These are phyloP conservation scores for Mucor irregularis DNA, from an alignment of 371 early-diverging fungal species.

Conservation along the genomic window DNA sequence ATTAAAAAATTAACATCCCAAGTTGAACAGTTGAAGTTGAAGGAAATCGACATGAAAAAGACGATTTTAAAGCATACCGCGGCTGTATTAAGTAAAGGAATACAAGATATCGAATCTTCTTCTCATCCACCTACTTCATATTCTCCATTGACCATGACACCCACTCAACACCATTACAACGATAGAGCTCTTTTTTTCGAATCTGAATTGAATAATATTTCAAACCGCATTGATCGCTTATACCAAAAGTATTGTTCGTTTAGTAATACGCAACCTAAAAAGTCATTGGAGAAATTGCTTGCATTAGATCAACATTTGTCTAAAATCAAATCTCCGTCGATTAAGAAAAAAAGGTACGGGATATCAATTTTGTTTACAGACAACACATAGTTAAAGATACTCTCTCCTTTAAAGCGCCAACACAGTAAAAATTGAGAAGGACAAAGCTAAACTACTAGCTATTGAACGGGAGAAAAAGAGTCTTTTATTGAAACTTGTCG, in stretches of 20 bases:
- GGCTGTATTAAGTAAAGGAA: conserved; percentile 54
- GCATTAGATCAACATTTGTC: not conserved
- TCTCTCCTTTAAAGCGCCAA: too few relatives aligned
- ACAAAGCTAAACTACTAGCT: conserved; percentile 13
- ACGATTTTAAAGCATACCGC: conserved; percentile 70
- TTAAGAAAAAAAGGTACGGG: not conserved
- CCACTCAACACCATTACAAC: not conserved
- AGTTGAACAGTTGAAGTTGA: conserved; percentile 58
- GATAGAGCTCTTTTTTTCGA: not conserved
- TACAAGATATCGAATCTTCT: conserved; percentile 18
- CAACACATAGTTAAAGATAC: too few relatives aligned
- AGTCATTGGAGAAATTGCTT: not conserved
- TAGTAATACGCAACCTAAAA: not conserved
- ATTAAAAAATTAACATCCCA: conserved; percentile 67
- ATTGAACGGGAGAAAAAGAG: conserved; percentile 16
- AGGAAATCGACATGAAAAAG: conserved; percentile 61
- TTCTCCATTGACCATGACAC: too few relatives aligned
- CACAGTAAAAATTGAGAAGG: not conserved
- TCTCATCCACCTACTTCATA: too few relatives aligned
- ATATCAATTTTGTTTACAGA: too few relatives aligned
- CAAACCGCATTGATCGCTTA: not conserved
- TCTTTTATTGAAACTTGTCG: conserved; percentile 15
- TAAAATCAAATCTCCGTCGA: not conserved
- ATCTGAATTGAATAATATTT: conserved; percentile 1
- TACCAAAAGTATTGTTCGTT: not conserved